Percentiles rank a stretch among this genome's conserved stretches.
These are phyloP conservation scores for Vigna radiata DNA, from an alignment of 306 rosid species.

Conservation along the genomic window DNA sequence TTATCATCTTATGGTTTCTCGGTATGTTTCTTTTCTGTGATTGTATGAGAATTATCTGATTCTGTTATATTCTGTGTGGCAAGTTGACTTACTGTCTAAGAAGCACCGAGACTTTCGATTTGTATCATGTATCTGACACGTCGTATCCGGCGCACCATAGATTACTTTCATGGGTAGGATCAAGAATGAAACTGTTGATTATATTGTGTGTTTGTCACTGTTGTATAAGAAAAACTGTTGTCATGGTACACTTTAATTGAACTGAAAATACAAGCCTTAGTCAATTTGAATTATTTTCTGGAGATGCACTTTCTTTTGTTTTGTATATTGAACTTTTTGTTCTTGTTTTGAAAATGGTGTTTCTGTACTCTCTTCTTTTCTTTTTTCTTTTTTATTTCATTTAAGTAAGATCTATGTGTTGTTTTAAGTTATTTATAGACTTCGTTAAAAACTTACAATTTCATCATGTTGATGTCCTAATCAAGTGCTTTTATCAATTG, in stretches of 20 bases:
- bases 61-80: not conserved
- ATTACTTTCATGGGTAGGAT: too few relatives aligned
- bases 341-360: slow-evolving; percentile 6
- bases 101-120: too few relatives aligned
- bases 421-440: not conserved
- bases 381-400: not conserved
- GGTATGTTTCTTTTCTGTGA: slow-evolving; percentile 1
- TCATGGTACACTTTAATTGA: not conserved
- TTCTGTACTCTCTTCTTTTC: not conserved
- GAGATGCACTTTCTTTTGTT: not conserved
- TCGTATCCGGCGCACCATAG: too few relatives aligned
- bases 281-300: not conserved
- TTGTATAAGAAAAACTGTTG: not conserved
- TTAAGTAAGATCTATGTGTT: not conserved
- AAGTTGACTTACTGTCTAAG: not conserved
- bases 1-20: not conserved
- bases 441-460: not conserved
- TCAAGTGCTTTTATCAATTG: slow-evolving; percentile 33
- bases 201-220: not conserved
- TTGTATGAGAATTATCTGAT: not conserved
- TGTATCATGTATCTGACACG: too few relatives aligned
- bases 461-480: slow-evolving; percentile 33
- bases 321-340: not conserved
- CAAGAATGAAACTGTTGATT: too few relatives aligned
- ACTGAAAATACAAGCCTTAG: not conserved